These are phyloP conservation scores for Monosporascus sp. DNA, from an alignment of 2,329 filamentous ascomycete species.

Conservation along the genomic window DNA sequence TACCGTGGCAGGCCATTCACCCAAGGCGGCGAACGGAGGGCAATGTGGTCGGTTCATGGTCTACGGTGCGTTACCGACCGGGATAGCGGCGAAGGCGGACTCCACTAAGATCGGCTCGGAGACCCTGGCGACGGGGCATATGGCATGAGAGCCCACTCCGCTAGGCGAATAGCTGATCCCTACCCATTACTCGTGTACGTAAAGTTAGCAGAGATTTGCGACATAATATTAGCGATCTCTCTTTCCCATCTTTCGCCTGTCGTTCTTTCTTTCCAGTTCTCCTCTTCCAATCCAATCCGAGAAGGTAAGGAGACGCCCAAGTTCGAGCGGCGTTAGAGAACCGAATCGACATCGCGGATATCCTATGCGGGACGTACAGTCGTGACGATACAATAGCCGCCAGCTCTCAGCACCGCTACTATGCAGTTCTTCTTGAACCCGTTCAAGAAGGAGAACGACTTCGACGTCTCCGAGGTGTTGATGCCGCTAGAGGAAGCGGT, in stretches of 20 bases:
- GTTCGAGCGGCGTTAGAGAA: not conserved
- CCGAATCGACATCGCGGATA: not conserved
- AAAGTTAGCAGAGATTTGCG: too few relatives aligned
- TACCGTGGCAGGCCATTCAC: too few relatives aligned
- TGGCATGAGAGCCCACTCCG: too few relatives aligned
- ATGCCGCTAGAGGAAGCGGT: not conserved
- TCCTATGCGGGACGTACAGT: slow-evolving; percentile 26
- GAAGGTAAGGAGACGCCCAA: not conserved
- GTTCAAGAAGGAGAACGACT: slow-evolving; percentile 1
- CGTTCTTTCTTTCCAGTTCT: not conserved
- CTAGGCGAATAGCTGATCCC: too few relatives aligned
- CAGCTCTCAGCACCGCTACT: not conserved
- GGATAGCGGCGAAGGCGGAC: too few relatives aligned
- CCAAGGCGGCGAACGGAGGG: too few relatives aligned
- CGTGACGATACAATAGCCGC: not conserved
- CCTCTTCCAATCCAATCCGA: not conserved
- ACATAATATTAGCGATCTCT: too few relatives aligned
- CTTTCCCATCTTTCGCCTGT: not conserved
- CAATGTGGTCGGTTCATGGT: too few relatives aligned
- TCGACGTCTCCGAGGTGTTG: slow-evolving; percentile 1
- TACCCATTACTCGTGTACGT: too few relatives aligned
- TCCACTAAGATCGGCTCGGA: too few relatives aligned
- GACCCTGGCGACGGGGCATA: too few relatives aligned
- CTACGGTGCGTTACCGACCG: too few relatives aligned
- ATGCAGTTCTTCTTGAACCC: slow-evolving; percentile 5